Evolutionary conservation across 805 yeast genomes (phyloP).

Genomic region (Schwanniomyces vanrijiae): DNA sequence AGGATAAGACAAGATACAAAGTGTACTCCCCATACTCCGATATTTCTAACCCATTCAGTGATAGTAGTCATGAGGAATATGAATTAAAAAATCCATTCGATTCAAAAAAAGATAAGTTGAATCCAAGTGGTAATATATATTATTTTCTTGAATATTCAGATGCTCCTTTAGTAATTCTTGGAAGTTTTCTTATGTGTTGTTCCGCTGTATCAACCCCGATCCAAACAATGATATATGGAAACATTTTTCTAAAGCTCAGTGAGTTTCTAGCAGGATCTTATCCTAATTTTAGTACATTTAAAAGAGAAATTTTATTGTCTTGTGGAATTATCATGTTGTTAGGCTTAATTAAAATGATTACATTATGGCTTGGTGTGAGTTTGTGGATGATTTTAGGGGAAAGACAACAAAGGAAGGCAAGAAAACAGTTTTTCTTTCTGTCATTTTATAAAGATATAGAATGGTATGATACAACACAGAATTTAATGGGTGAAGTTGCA

Average conservation of each 20-base stretch:
- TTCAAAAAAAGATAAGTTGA: not conserved
- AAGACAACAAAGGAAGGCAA: slow-evolving; percentile 57
- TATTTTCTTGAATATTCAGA: slow-evolving; percentile 16
- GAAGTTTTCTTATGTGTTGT: slow-evolving; percentile 39
- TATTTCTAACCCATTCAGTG: slow-evolving; percentile 3
- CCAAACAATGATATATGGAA: slow-evolving; percentile 65
- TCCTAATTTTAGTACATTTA: slow-evolving; percentile 19
- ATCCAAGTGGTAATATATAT: slow-evolving; percentile 10
- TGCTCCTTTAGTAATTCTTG: slow-evolving; percentile 16
- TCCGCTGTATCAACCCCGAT: slow-evolving; percentile 62
- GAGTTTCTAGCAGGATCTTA: slow-evolving; percentile 29
- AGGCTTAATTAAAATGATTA: slow-evolving; percentile 30
- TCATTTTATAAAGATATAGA: slow-evolving; percentile 46
- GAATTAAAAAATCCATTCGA: not conserved
- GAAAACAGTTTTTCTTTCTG: slow-evolving; percentile 44
- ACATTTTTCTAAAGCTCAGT: slow-evolving; percentile 46
- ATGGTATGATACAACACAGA: slow-evolving; percentile 64
- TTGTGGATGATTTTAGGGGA: slow-evolving; percentile 76
- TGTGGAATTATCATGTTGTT: slow-evolving; percentile 33
- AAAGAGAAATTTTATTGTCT: slow-evolving; percentile 21
- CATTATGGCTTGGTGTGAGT: slow-evolving; percentile 53
- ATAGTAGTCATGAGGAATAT: slow-evolving; percentile 1
- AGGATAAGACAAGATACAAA: not conserved
- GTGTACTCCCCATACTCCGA: slow-evolving; percentile 1
- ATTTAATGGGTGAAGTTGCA: slow-evolving; percentile 61